Base-by-base conservation (phyloP, 2,329 filamentous ascomycete species). In the Microdochium nivale region DNA sequence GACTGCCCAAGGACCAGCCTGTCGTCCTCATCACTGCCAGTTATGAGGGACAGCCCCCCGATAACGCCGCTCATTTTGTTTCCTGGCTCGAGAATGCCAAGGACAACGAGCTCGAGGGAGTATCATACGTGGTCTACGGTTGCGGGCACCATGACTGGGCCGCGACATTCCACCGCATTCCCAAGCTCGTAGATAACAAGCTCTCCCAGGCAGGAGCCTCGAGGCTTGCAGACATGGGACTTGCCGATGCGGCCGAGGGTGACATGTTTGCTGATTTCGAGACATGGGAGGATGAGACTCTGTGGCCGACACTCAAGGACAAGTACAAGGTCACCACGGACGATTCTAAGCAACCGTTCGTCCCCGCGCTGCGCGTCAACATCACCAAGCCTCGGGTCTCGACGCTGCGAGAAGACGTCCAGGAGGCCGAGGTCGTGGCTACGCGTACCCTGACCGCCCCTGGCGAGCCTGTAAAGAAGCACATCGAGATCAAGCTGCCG, bases 41-140 rank as follows among this genome's bases (percentile, higher is more conserved):
- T 1, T 91, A 90, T 58, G 87, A 91, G 59, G 87, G 87, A 1
- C 76, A 87, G 51, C 84, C 87, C 0, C 80, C 86, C 0, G 84
- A 88, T 54, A 90, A 91, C 55, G 87, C 87, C 0, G 75, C 71
- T 0, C 75, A 80, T 48, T 90, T 90, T 59, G 76, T 84, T 24
- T 70, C 75, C 19, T 90, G 87, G 87, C 65, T 90, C 5, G 73
- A 81, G 56, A 70, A 60, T 13, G 68, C 79, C 11, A 70, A 77
- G 51, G 73, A 68, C 9, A 55, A 66, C 3, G 70, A 76, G 49
- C 62, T 87, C 23, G 69, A 79, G 9, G 76, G 74, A 8, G 76
- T 85, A 1, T 70, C 77, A 1, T 90, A 84, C 61, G 78, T 84
- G 1, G 80, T 89, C 2, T 91, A 87, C 63, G 87, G 84, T 1